Conservation (phyloP, 139 green algal species). For the Dunaliella sp. region DNA sequence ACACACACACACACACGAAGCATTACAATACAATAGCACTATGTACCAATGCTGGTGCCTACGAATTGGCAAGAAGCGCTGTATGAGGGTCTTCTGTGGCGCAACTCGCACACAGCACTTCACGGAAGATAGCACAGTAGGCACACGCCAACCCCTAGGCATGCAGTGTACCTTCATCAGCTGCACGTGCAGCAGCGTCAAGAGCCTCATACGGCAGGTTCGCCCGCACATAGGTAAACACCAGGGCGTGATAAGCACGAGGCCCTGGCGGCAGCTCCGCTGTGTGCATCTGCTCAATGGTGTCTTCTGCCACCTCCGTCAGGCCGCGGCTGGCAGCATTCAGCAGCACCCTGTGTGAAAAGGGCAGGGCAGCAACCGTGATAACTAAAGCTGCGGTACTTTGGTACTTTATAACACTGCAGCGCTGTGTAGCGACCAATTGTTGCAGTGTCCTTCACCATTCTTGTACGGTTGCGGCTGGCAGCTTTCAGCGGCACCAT, state of each 20-base stretch:
- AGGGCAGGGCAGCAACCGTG: neutral
- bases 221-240: slow-evolving; percentile 24
- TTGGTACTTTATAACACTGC: neutral
- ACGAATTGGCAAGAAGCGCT: no score
- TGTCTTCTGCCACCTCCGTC: slow-evolving; percentile 18
- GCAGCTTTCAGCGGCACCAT: neutral
- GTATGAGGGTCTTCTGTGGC: no score
- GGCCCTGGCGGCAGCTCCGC: slow-evolving; percentile 35
- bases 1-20: no score
- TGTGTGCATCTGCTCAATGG: slow-evolving; percentile 22
- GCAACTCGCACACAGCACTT: no score
- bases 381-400: neutral
- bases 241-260: slow-evolving; percentile 34
- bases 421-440: neutral
- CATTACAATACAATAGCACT: no score
- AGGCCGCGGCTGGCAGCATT: slow-evolving; percentile 27
- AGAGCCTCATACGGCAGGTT: slow-evolving; percentile 24
- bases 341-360: slow-evolving; percentile 17
- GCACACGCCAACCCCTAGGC: no score
- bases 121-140: no score
- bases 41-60: no score
- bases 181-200: slow-evolving; percentile 9
- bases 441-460: neutral
- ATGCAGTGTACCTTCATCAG: slow-evolving; percentile 26
- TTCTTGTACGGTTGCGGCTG: neutral